Base-by-base conservation (phyloP, 2,329 filamentous ascomycete species). In the Phaeoacremonium minimum region DNA sequence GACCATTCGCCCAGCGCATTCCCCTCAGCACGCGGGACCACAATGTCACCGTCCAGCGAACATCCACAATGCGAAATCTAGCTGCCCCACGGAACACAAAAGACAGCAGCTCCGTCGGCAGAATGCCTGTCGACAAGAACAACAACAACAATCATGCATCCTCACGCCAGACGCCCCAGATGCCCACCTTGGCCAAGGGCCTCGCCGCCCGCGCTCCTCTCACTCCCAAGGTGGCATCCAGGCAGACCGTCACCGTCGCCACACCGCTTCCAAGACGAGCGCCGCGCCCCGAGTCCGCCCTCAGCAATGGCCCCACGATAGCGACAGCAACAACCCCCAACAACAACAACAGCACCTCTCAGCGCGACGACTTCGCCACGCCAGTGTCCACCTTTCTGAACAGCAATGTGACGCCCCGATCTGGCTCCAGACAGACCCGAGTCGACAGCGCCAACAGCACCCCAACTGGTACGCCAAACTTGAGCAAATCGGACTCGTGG, bases 341-440 rank as follows among this genome's bases (percentile, higher is more conserved):
- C 51, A 37, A 35, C 53, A 49, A 41, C 15, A 39, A 34, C 35
- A 48, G 41, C 28, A 32, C 41, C 17, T 32, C 45, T 15, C 49
- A 51, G 12, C 53, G 55, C 41, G 77, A 83, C 34, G 72, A 77
- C 42, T 53, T 69, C 46, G 59, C 70, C 30, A 71, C 74, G 30
- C 69, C 78, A 7, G 64, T 71, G 18, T 66, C 72, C 33, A 53
- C 74, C 34, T 77, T 77, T 48, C 62, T 88, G 30, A 78, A 60
- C 58, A 74, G 64, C 56, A 89, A 87, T 56, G 67, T 89, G 54
- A 94, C 89, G 4, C 87, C 88, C 34, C 79, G 89, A 46, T 88
- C 88, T 7, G 84, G 83, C 7, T 70, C 80, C 33, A 75, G 89
- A 43, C 87, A 80, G 56, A 80, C 69, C 48, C 80, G 87, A 47